Evolutionary conservation across 768 basidiomycete species (phyloP), one percentile per base, ranked within the genome.

Genomic region (Crucibulum laeve): DNA sequence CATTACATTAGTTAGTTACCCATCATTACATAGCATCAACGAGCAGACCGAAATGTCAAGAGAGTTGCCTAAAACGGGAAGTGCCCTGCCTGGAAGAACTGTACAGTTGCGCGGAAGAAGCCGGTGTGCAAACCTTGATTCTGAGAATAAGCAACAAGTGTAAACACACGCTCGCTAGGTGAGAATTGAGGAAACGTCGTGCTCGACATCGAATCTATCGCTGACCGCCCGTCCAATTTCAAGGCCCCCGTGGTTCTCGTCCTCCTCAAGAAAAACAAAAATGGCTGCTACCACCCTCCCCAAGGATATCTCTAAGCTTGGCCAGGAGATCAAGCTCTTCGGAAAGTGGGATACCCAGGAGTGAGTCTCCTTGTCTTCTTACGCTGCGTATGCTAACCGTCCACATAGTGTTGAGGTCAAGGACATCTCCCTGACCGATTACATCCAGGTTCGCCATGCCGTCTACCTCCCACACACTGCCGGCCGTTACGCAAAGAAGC

Each of bases 401-500:
- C 18, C 7, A 10, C 51, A 32, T 55, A 95, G 93, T 66, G 89
- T 97, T 58, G 95, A 97, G 68, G 93, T 97, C 63, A 96, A 96
- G 75, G 96, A 99, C 62, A 98, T 99, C 69, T 99, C 96, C 55
- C 71, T 99, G 58, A 89, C 90, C 46, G 96, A 99, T 71, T 98
- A 99, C 84, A 96, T 99, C 70, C 94, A 98, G 78, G 87, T 95
- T 70, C 91, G 91, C 64, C 91, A 96, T 66, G 86, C 93, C 40
- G 95, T 97, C 64, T 98, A 92, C 74, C 71, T 96, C 45, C 95
- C 95, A 48, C 95, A 99, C 80, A 99, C 96, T 49, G 94, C 95
- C 52, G 96, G 96, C 54, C 91, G 96, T 69, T 98, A 97, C 68
- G 91, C 94, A 62, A 94, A 94, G 79, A 97, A 97, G 77, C 94